Evolutionary conservation across 1,284 basidiomycete genomes (phyloP).

Genomic region (Ceraceosorus bombacis): DNA sequence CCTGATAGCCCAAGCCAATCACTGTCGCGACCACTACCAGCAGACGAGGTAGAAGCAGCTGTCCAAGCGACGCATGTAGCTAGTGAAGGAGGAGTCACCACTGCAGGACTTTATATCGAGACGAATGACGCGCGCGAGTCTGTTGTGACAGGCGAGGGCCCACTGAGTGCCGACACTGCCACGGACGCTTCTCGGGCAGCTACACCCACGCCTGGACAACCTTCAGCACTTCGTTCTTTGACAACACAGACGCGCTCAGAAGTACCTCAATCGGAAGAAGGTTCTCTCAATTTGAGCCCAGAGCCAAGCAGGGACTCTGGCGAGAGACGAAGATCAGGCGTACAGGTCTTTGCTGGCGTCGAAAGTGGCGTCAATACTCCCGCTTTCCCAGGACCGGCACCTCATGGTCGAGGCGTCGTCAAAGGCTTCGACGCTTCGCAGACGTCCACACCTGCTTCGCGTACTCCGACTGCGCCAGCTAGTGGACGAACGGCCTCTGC

Average conservation of each 20-base stretch:
- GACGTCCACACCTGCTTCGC: not conserved
- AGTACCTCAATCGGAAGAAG: not conserved
- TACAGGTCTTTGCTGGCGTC: slow-evolving; percentile 25
- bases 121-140: too few species aligned
- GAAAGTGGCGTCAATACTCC: slow-evolving; percentile 34
- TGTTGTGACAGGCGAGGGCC: too few species aligned
- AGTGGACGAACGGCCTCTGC: slow-evolving; percentile 12
- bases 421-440: slow-evolving; percentile 11
- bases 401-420: not conserved
- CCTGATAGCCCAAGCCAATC: not conserved
- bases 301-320: too few species aligned
- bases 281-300: not conserved
- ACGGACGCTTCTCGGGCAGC: not conserved
- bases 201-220: not conserved
- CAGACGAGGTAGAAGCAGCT: not conserved
- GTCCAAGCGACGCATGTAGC: not conserved
- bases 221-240: not conserved
- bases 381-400: slow-evolving; percentile 18
- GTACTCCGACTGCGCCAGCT: slow-evolving; percentile 20
- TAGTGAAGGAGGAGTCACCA: not conserved
- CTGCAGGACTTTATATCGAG: too few species aligned
- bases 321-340: not conserved
- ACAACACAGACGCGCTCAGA: too few species aligned
- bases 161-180: not conserved
- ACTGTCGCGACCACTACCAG: not conserved